Evolutionary conservation across 345 rosid species (phyloP), one percentile per base, ranked within the genome.

Genomic region (Gossypium ekmanianum): DNA sequence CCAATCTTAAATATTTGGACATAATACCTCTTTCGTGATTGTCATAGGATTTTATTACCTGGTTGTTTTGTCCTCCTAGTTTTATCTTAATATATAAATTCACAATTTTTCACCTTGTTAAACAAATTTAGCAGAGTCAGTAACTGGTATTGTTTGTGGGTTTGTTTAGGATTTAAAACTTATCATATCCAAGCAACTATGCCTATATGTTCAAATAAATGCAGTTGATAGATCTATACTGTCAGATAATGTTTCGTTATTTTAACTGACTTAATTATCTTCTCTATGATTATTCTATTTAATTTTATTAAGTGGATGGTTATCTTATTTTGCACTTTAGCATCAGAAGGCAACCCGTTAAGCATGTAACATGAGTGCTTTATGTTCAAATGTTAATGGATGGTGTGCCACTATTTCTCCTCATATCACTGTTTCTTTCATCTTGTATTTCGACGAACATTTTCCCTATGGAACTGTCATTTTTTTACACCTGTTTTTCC

Each of bases 401-500:
- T 68, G 26, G 1, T 47, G 56, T 47, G 51, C 12, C 20, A 7
- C 20, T 45, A 12, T 47, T 67, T 67, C 39, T 45, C 18, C 24
- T 20, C 2, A 66, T 34, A 34, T 34, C 7, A 34, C 41, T 34
- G 41, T 47, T 45, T 45, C 50, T 8, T 45, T 5, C 26, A 47
- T 67, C 16, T 1, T 54, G 7, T 27, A 52, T 68, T 41, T 18
- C 11, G 61, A 29, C 51, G 39, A 29, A 3, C n/a, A 8, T 68
- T n/a, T 22, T 12, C 27, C 41, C 11, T 18, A 71, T 18, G 45
- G 4, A 17, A 41, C 20, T 22, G 50, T 56, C 8, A 6, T 11
- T 72, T 72, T 26, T 72, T 72, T 41, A 58, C 66, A 41, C 39
- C 44, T 59, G 29, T 59, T 73, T 13, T 65, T 56, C 64, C 20